A percentile compares a stretch with the other conserved stretches of the same genome.
Conservation (phyloP, 2,329 filamentous ascomycete genomes). For the Claviceps purpurea region DNA sequence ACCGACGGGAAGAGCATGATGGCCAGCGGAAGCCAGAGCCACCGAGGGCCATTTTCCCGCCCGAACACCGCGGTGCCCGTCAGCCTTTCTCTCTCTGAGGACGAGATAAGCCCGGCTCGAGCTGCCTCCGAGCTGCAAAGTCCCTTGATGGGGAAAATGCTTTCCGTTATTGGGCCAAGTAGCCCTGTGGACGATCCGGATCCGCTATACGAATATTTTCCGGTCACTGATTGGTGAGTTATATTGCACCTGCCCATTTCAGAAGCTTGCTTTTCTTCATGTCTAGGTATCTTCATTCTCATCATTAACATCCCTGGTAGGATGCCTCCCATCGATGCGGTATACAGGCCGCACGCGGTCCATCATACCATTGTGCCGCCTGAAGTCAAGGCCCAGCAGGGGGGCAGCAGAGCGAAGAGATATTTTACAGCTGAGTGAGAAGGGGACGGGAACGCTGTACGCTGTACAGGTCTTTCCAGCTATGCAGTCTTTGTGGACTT, state of each 20-base stretch:
- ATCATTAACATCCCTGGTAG: conserved; percentile 17
- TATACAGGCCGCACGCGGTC: conserved; percentile 85
- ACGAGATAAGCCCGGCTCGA: conserved; percentile 43
- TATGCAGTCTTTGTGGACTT: too few species aligned
- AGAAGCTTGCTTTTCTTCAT: neutral
- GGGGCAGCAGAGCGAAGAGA: conserved; percentile 52
- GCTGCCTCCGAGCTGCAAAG: conserved; percentile 37
- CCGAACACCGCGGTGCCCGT: conserved; percentile 26
- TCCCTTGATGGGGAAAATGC: conserved; percentile 31
- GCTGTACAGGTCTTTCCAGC: too few species aligned
- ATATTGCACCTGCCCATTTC: neutral
- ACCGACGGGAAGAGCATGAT: conserved; percentile 19
- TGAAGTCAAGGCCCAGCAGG: conserved; percentile 56
- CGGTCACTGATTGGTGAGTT: conserved; percentile 67
- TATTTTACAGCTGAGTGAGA: conserved; percentile 56
- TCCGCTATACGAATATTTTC: conserved; percentile 88
- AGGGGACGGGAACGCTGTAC: neutral
- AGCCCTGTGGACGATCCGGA: conserved; percentile 67
- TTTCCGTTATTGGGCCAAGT: conserved; percentile 25
- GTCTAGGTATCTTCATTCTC: neutral
- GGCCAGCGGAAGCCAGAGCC: conserved; percentile 9
- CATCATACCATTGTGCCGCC: conserved; percentile 68
- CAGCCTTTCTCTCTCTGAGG: conserved; percentile 45
- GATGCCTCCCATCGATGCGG: conserved; percentile 80
- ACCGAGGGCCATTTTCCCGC: conserved; percentile 12